Percentiles rank a stretch among this genome's conserved stretches.
Conservation (phyloP, 1,284 basidiomycete genomes). For the Ganoderma sinense region DNA sequence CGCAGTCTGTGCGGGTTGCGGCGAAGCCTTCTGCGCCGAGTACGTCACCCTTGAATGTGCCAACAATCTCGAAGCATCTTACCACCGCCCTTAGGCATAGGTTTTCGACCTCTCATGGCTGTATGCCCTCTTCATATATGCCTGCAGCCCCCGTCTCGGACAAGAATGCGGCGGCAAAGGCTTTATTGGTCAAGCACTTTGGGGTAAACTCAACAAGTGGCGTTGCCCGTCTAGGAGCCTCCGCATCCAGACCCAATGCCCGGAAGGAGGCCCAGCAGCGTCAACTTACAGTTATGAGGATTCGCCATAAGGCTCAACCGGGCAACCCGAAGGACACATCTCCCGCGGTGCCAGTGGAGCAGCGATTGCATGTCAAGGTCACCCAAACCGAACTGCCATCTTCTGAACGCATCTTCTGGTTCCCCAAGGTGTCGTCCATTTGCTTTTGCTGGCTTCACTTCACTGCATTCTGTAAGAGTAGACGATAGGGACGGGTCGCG, state of each 20-base stretch:
- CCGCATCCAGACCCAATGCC: constrained; percentile 46
- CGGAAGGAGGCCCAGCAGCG: constrained; percentile 60
- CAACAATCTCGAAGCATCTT: not conserved
- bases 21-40: constrained; percentile 67
- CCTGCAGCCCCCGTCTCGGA: constrained; percentile 17
- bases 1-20: constrained; percentile 60
- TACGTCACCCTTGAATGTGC: constrained; percentile 39
- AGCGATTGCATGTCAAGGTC: constrained; percentile 66
- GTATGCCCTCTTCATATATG: constrained; percentile 41
- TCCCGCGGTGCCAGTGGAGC: constrained; percentile 52
- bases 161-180: constrained; percentile 59
- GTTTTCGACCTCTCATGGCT: constrained; percentile 62
- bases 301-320: constrained; percentile 72
- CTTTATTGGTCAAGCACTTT: constrained; percentile 65
- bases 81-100: constrained; percentile 57
- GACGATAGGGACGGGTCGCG: constrained; percentile 46
- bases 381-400: constrained; percentile 39
- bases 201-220: constrained; percentile 37
- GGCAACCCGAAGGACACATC: constrained; percentile 63
- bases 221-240: constrained; percentile 32
- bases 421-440: constrained; percentile 60
- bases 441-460: not conserved
- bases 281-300: constrained; percentile 73
- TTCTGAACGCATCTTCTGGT: constrained; percentile 65
- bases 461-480: constrained; percentile 24